Evolutionary conservation across 2,329 filamentous ascomycete genomes (phyloP).

Genomic region (Scolecobasidium constrictum): DNA sequence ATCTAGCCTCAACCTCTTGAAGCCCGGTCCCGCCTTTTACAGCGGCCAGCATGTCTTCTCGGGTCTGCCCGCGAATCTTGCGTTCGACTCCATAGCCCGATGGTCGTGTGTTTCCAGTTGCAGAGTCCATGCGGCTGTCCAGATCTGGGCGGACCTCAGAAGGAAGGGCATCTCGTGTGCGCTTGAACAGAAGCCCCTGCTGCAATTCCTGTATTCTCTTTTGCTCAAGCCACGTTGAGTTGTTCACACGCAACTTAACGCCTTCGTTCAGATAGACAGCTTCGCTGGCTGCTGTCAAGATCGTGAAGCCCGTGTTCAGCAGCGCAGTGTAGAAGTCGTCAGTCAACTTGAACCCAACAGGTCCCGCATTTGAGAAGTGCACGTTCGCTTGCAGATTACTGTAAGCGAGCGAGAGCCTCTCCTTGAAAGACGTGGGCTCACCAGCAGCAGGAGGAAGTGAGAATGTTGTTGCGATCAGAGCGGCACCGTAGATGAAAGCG

Average conservation of each 20-base stretch:
- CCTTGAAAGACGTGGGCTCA: slow-evolving; percentile 27
- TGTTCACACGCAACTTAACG: slow-evolving; percentile 56
- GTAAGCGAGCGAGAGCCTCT: slow-evolving; percentile 62
- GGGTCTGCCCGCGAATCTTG: slow-evolving; percentile 43
- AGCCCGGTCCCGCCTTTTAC: neutral
- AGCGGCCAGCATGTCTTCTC: slow-evolving; percentile 16
- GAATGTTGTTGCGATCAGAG: slow-evolving; percentile 64
- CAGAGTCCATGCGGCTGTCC: slow-evolving; percentile 18
- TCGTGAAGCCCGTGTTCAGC: slow-evolving; percentile 73
- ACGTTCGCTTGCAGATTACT: slow-evolving; percentile 87
- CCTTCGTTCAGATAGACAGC: slow-evolving; percentile 94
- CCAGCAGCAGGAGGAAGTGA: slow-evolving; percentile 45
- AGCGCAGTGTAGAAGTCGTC: slow-evolving; percentile 96
- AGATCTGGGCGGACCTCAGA: slow-evolving; percentile 30
- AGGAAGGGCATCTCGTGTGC: slow-evolving; percentile 27
- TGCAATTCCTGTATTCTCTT: slow-evolving; percentile 72
- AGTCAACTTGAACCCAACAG: slow-evolving; percentile 67
- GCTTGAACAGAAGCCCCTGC: slow-evolving; percentile 26
- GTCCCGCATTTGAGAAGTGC: slow-evolving; percentile 54
- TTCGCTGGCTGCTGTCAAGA: slow-evolving; percentile 87
- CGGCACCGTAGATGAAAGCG: slow-evolving; percentile 63
- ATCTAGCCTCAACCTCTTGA: neutral
- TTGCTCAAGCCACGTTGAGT: slow-evolving; percentile 79
- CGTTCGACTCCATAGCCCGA: slow-evolving; percentile 57
- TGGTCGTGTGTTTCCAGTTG: neutral